Base-by-base conservation (phyloP, 352 stramenopile species). In the Globisporangium perplexum region DNA sequence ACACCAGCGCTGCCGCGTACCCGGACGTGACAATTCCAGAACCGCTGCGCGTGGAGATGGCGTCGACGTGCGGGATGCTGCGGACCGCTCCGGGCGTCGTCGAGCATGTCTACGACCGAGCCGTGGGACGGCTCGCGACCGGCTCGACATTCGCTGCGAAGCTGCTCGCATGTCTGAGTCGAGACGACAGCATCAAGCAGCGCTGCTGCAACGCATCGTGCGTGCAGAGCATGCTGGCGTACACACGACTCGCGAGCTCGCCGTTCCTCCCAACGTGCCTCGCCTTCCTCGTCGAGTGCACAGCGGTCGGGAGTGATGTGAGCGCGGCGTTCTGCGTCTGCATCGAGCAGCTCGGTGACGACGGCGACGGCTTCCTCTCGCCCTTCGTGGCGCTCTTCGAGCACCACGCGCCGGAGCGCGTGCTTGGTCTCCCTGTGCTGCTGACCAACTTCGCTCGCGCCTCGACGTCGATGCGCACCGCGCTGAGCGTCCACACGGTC, bases 371-470 rank as follows among this genome's bases (percentile, higher is more conserved):
- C 17, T 62, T 48, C 4, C 24, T 85, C 3, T 38, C 63, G 7
- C 50, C 60, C 28, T 62, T 84, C 15, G 46, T 65, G 1, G n/a
- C 14, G 24, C 46, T 89, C 15, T 87, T 89, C 45, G 55, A 66
- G 20, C 57, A 48, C 0, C 73, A 87, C 26, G 38, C 69, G 5
- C 73, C 75, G 1, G 53, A 72, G 8, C 22, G 61, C 8, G 33
- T 89, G 12, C 50, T 77, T 3, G 78, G 78, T 1, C 59, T 89
- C 1, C 48, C 71, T 5, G 68, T 66, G 18, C 50, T 77, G 10
- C 66, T 89, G 11, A 66, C 45, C 23, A 69, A 78, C 42, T 72
- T 83, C 26, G 73, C 64, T 1, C 45, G 46, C 5, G 65, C 68
- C 30, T 81, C 63, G 0, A 7, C 35, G 5, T 23, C 24, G 4